These are phyloP conservation scores for Solanum rostratum DNA, from an alignment of 257 asterid genomes.

Conservation along the genomic window DNA sequence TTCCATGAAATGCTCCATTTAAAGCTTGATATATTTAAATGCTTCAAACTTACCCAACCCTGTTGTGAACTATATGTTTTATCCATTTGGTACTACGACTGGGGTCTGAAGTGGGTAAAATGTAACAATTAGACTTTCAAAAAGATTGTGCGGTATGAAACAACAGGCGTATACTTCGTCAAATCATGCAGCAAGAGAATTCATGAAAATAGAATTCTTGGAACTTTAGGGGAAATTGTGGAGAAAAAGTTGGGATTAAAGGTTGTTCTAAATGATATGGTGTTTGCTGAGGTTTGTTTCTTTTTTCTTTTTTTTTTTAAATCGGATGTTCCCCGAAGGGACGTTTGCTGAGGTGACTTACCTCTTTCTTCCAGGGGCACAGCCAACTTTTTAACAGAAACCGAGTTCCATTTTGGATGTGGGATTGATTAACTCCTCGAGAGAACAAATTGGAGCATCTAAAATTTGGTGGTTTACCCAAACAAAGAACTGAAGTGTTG, in stretches of 20 bases:
- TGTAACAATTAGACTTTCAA: background rate
- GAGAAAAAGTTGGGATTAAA: background rate
- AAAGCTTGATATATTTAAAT: background rate
- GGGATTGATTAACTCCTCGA: background rate
- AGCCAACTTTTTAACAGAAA: background rate
- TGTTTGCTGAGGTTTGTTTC: background rate
- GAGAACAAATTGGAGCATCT: background rate
- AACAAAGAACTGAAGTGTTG: background rate
- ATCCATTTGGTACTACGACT: background rate
- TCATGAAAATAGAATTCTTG: background rate
- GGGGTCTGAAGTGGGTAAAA: no score
- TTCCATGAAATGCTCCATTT: background rate
- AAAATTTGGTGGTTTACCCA: background rate
- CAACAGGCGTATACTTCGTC: background rate
- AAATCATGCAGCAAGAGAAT: background rate
- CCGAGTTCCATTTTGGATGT: background rate
- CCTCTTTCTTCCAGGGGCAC: background rate
- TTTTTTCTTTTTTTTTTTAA: no score
- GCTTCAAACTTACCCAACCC: background rate
- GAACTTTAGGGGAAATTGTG: background rate
- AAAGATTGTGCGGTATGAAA: background rate
- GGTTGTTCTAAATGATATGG: background rate
- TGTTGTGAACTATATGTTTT: background rate
- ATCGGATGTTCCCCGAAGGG: no score
- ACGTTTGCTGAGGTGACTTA: background rate